Conservation (phyloP, 2,329 filamentous ascomycete species). For the Fusarium pseudograminearum region DNA sequence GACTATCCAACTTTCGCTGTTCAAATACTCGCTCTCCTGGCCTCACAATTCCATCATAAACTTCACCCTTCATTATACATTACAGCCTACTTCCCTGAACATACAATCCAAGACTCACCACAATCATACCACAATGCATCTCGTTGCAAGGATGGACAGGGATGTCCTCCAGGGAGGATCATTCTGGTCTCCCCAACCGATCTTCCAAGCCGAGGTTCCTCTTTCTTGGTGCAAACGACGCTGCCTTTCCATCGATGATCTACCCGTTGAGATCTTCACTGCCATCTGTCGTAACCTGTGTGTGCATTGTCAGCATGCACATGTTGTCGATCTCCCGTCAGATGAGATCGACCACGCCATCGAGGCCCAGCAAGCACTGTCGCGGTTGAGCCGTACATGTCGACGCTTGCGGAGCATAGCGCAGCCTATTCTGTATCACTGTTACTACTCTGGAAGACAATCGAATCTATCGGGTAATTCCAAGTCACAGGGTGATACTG, state of each 20-base stretch:
- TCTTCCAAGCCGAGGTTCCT: slow-evolving; percentile 21
- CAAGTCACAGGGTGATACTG: slow-evolving; percentile 28
- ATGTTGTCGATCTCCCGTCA: slow-evolving; percentile 45
- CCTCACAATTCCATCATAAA: neutral
- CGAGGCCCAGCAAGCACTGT: slow-evolving; percentile 44
- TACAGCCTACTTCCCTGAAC: slow-evolving; percentile 24
- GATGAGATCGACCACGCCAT: slow-evolving; percentile 40
- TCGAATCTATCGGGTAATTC: slow-evolving; percentile 24
- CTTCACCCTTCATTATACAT: neutral
- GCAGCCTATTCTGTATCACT: slow-evolving; percentile 46
- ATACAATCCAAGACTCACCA: slow-evolving; percentile 1
- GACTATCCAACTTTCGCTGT: slow-evolving; percentile 10
- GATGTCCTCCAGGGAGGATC: slow-evolving; percentile 40
- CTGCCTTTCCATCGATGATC: slow-evolving; percentile 35
- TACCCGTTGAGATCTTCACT: slow-evolving; percentile 46
- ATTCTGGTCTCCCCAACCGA: slow-evolving; percentile 29
- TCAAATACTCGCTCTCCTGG: slow-evolving; percentile 2
- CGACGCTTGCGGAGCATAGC: slow-evolving; percentile 39
- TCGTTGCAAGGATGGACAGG: slow-evolving; percentile 39
- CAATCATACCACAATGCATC: slow-evolving; percentile 40
- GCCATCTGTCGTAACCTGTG: slow-evolving; percentile 46
- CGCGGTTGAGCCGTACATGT: slow-evolving; percentile 46
- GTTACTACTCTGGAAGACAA: slow-evolving; percentile 43
- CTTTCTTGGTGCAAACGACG: slow-evolving; percentile 27
- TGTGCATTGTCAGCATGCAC: slow-evolving; percentile 44